Evolutionary conservation across 1,139 yeast genomes (phyloP), one percentile per base, ranked within the genome.

Genomic region (Blastobotrys buckinghamii): DNA sequence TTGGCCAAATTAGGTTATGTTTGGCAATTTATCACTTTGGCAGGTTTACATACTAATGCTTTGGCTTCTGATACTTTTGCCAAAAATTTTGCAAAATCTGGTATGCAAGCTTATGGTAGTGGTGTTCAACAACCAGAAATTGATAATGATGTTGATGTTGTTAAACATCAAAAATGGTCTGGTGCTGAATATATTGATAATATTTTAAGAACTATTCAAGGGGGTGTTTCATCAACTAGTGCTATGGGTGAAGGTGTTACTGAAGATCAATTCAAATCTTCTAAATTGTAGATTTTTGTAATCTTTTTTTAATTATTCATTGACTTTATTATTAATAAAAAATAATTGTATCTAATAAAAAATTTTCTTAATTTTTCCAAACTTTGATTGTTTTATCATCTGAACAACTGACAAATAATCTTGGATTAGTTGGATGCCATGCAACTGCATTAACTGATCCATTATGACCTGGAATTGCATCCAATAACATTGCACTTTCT

Each of bases 161-260:
- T 90, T 57, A 90, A 89, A 77, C 98, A 90, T 73, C 98, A 90
- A 73, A 88, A 90, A 72, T 90, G 98, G 98, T 88, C 97, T 44
- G 98, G 98, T 67, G 98, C 98, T 38, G 96, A 87, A 70, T 92
- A 89, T 75, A 84, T 92, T 66, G 98, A 90, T 70, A 84, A 88
- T 54, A 76, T 90, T 63, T 81, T 90, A 70, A 88, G 83, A 70
- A 77, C 89, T 74, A 94, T 89, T 43, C 83, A 94, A 52, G 97
- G 97, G 63, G 98, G 98, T 73, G 86, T 90, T 53, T 77, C 92
- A 48, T 84, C 96, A 24, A 92, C 97, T 48, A 95, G 97, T 58
- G 97, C 97, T 51, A 90, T 90, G 97, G 97, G 97, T 66, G 84
- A 84, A 55, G 97, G 97, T 75, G 97, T 90, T 61, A 90, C 98